These are phyloP conservation scores for Neurospora sp. DNA, from an alignment of 495 filamentous ascomycete genomes.

Conservation along the genomic window DNA sequence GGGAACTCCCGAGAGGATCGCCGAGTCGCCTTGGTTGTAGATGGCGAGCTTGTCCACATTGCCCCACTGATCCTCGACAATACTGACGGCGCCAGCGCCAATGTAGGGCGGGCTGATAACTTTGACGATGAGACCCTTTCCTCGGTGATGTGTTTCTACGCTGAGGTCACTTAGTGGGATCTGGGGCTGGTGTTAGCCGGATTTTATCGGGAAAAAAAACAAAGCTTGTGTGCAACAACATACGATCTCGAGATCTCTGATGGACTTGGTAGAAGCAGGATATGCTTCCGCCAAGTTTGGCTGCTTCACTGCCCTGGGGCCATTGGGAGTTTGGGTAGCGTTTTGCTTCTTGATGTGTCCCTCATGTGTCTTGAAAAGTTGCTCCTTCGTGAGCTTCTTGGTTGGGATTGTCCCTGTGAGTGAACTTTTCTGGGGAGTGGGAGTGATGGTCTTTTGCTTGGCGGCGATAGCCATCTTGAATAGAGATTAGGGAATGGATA, in stretches of 20 bases:
- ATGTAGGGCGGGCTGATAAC: conserved; percentile 29
- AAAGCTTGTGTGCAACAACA: not conserved
- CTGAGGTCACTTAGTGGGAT: conserved; percentile 26
- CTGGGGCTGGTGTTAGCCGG: conserved; percentile 1
- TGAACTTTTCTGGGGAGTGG: not conserved
- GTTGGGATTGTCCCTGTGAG: conserved; percentile 7
- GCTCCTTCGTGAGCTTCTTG: conserved; percentile 16
- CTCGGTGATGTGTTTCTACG: conserved; percentile 44
- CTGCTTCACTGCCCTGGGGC: conserved; percentile 25
- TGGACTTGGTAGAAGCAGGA: conserved; percentile 23
- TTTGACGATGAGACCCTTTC: conserved; percentile 32
- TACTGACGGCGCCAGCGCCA: conserved; percentile 32
- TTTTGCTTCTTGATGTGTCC: conserved; percentile 21
- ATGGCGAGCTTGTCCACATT: conserved; percentile 37
- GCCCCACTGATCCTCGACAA: conserved; percentile 42
- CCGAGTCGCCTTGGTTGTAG: conserved; percentile 32
- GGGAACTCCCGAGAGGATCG: conserved; percentile 23
- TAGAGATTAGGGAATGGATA: not conserved
- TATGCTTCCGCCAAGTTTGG: conserved; percentile 21
- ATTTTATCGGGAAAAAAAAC: not conserved
- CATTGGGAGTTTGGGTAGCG: conserved; percentile 8
- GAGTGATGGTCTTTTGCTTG: not conserved
- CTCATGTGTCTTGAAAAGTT: conserved; percentile 24
- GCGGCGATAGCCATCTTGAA: conserved; percentile 6
- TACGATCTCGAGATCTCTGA: conserved; percentile 25